These are phyloP conservation scores for Posidonia australis DNA, from an alignment of 106 monocot genomes.

Conservation along the genomic window DNA sequence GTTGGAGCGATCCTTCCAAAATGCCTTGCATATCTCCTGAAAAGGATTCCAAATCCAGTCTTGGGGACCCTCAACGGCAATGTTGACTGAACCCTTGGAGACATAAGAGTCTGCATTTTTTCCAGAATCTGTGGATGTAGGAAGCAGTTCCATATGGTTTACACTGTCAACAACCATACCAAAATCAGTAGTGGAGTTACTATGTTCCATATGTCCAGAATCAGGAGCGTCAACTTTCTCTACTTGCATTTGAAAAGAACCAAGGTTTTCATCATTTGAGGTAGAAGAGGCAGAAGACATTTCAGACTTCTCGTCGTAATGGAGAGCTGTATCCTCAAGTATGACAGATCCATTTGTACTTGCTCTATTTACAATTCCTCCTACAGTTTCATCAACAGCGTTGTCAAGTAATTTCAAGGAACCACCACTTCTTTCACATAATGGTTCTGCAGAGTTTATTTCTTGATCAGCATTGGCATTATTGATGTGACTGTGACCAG, in stretches of 20 bases:
- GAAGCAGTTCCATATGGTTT: background rate
- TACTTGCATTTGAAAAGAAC: conserved; percentile 15
- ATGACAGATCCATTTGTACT: background rate
- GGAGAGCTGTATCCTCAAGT: background rate
- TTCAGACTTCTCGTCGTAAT: background rate
- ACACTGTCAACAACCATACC: conserved; percentile 1
- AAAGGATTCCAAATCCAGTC: conserved; percentile 70
- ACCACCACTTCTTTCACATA: background rate
- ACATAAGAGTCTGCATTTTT: background rate
- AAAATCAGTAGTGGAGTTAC: no score
- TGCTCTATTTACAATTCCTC: background rate
- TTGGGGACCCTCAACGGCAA: conserved; percentile 16
- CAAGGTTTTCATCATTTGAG: conserved; percentile 7
- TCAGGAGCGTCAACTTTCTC: conserved; percentile 1
- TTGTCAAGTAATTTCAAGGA: conserved; percentile 2
- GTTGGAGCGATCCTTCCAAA: conserved; percentile 40
- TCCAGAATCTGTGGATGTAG: background rate
- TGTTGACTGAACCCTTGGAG: conserved; percentile 5
- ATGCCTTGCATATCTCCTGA: conserved; percentile 35
- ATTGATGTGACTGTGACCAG: background rate
- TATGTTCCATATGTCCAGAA: no score
- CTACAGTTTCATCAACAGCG: conserved; percentile 1
- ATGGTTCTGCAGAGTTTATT: conserved; percentile 9
- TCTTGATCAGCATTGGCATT: conserved; percentile 8
- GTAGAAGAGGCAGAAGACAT: background rate